Percentiles rank a stretch among this genome's conserved stretches.
These are phyloP conservation scores for Brassica hybrid DNA, from an alignment of 441 rosid species.

Conservation along the genomic window DNA sequence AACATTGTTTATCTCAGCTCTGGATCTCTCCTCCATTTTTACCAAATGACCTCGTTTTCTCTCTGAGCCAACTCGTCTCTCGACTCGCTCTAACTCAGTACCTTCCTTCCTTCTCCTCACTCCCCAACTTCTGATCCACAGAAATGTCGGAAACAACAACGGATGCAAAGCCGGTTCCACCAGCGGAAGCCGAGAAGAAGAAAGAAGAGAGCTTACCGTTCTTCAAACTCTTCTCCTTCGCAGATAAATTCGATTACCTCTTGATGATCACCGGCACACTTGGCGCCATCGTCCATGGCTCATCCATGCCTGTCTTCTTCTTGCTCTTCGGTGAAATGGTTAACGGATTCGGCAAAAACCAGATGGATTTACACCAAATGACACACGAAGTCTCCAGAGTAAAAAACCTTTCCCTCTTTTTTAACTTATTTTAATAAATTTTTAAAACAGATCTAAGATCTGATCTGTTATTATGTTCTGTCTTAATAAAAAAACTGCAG, in stretches of 20 bases:
- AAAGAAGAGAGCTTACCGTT: conserved; percentile 94
- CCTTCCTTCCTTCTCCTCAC: neutral
- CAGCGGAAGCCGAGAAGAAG: conserved; percentile 88
- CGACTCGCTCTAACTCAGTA: conserved; percentile 18
- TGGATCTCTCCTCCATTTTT: conserved; percentile 47
- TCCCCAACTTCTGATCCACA: conserved; percentile 2
- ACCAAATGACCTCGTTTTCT: conserved; percentile 27
- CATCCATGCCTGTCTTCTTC: conserved; percentile 96
- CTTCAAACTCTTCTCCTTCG: conserved; percentile 87
- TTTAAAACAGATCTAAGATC: conserved; percentile 58
- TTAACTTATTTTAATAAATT: neutral
- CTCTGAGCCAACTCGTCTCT: conserved; percentile 17
- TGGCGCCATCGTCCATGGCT: conserved; percentile 95
- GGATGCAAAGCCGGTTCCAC: conserved; percentile 56
- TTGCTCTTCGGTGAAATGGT: conserved; percentile 95
- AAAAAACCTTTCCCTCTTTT: neutral
- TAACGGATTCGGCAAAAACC: conserved; percentile 96
- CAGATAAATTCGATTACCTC: conserved; percentile 81
- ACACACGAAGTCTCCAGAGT: conserved; percentile 93
- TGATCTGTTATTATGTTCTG: conserved; percentile 28
- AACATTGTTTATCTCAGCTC: conserved; percentile 19
- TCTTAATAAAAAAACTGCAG: conserved; percentile 49
- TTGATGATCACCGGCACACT: conserved; percentile 81
- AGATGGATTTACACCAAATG: conserved; percentile 84
- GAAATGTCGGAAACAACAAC: conserved; percentile 69